Base-by-base conservation (phyloP, 352 stramenopile genomes). In the Phytopythium helicoides region DNA sequence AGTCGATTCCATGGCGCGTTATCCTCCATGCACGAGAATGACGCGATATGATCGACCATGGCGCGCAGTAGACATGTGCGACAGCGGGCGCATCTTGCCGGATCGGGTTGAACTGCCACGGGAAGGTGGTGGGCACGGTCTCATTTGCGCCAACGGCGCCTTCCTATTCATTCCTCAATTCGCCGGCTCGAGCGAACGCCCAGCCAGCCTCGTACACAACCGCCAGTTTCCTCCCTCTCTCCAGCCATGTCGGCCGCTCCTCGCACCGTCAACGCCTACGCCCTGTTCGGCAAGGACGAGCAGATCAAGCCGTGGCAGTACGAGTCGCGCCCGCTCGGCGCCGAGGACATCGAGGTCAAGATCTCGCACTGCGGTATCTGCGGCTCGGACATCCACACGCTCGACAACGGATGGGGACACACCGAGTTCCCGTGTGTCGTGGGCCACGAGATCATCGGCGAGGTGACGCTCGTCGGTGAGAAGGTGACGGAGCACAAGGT, bases 401-500 rank as follows among this genome's bases (percentile, higher is more conserved):
- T 78, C 31, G 59, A 75, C 52, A 55, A 57, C 11, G 68, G 70
- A n/a, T 83, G 69, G 69, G 69, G 69, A 0, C 48, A 55, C 3
- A 54, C 57, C 2, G 18, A 19, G 1, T 81, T 77, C 54, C 73
- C 68, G 12, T 66, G 69, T 56, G 70, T 84, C 4, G 47, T 54
- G 16, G 73, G 70, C 14, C 73, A 81, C 44, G 73, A 84, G 37
- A 84, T 73, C 19, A 59, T 85, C 26, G 73, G 73, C 10, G 58
- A 72, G n/a, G 66, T 85, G 22, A 71, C 61, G 1, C 47, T 54
- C 18, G 64, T 54, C 1, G 73, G 73, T 3, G 21, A 48, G 6
- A 54, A 81, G 3, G 86, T 95, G 6, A 74, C 60, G 33, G 65
- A 78, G 25, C 74, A 94, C 40, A 66, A 76, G 38, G 79, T 91